Evolutionary conservation across 371 early-diverging fungal species (phyloP).

Genomic region (Mucor racemosus): DNA sequence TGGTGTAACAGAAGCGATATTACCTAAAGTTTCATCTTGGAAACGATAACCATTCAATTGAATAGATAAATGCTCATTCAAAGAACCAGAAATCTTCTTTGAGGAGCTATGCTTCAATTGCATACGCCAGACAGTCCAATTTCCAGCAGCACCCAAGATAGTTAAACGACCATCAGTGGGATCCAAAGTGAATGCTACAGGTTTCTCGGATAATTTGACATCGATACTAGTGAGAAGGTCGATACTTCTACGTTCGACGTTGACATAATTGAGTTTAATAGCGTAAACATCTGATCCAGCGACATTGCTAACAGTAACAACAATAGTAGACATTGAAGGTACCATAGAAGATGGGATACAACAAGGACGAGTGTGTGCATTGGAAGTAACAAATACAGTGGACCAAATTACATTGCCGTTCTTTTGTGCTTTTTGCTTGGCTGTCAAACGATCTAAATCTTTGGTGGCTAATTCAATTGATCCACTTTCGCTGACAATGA

Average conservation of each 20-base stretch:
- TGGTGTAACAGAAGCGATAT: conserved; percentile 38
- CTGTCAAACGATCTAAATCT: conserved; percentile 56
- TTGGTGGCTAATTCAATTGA: conserved; percentile 56
- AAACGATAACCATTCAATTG: conserved; percentile 36
- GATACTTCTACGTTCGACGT: conserved; percentile 57
- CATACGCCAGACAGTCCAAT: conserved; percentile 44
- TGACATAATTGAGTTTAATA: conserved; percentile 50
- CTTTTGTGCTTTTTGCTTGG: conserved; percentile 34
- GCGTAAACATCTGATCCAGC: conserved; percentile 29
- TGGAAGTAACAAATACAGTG: conserved; percentile 49
- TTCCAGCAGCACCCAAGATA: conserved; percentile 39
- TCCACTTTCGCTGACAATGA: conserved; percentile 57
- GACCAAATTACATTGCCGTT: conserved; percentile 51
- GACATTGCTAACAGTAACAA: conserved; percentile 42
- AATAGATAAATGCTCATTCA: conserved; percentile 33
- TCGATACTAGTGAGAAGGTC: conserved; percentile 38
- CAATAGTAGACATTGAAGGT: conserved; percentile 51
- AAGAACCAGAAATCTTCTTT: conserved; percentile 33
- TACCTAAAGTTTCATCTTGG: conserved; percentile 29
- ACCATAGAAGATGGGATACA: conserved; percentile 58
- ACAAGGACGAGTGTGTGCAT: conserved; percentile 43
- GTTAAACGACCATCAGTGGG: conserved; percentile 52
- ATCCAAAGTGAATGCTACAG: conserved; percentile 59
- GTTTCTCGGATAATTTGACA: conserved; percentile 34
- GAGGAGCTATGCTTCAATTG: conserved; percentile 42